A percentile compares a stretch with the other conserved stretches of the same genome.
Conservation (phyloP, 129 eudicot genomes). For the Tagetes erecta region DNA sequence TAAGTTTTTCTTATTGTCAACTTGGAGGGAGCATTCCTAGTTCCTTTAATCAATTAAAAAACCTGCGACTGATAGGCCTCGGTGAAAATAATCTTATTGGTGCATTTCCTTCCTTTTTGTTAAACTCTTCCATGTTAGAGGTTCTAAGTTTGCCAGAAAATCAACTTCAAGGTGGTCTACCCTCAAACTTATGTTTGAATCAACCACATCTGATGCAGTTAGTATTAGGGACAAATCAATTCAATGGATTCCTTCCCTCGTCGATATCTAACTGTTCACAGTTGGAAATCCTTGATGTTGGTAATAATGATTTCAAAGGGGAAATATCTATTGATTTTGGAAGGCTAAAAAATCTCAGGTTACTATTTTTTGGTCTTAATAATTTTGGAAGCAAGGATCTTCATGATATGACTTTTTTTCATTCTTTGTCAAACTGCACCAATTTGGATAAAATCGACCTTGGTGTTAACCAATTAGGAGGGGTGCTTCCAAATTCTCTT, state of each 20-base stretch:
- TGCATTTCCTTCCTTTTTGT: slow-evolving; percentile 29
- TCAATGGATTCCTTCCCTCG: slow-evolving; percentile 35
- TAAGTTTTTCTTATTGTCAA: not conserved
- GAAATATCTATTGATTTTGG: slow-evolving; percentile 20
- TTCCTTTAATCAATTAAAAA: not conserved
- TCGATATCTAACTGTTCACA: slow-evolving; percentile 39
- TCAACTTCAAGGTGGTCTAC: slow-evolving; percentile 29
- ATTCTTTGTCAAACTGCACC: slow-evolving; percentile 32
- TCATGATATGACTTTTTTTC: slow-evolving; percentile 32
- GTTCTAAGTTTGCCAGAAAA: slow-evolving; percentile 3
- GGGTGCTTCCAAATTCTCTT: slow-evolving; percentile 29
- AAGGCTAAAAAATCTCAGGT: not conserved
- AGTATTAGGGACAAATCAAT: not conserved
- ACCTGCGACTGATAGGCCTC: not conserved
- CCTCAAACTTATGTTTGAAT: slow-evolving; percentile 14
- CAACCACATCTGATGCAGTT: slow-evolving; percentile 13
- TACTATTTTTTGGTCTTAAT: not conserved
- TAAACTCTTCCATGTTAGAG: slow-evolving; percentile 24
- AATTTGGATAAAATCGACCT: not conserved
- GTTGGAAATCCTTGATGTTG: slow-evolving; percentile 7
- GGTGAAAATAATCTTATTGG: slow-evolving; percentile 17
- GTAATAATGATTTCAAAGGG: slow-evolving; percentile 20
- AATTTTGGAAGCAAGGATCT: not conserved
- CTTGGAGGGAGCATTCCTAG: slow-evolving; percentile 36
- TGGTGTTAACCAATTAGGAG: not conserved